Evolutionary conservation across 352 stramenopile species (phyloP).

Genomic region (Globisporangium irregulare): DNA sequence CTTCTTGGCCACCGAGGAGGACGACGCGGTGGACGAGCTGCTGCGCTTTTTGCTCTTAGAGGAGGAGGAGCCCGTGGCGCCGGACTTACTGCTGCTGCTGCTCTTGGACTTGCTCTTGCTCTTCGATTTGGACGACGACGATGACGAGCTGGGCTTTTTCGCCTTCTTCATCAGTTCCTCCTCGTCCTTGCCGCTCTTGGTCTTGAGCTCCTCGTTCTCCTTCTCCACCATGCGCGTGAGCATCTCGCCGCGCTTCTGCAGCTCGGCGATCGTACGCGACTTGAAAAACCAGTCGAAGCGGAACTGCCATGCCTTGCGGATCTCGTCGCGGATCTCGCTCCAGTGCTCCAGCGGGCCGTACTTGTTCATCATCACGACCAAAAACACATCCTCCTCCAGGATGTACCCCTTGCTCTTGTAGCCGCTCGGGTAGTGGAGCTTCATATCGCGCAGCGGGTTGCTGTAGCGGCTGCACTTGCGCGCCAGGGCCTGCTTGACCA

Average conservation of each 20-base stretch:
- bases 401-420: constrained; percentile 95
- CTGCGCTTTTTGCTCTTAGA: constrained; percentile 69
- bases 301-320: constrained; percentile 97
- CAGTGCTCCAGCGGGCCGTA: constrained; percentile 96
- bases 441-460: constrained; percentile 89
- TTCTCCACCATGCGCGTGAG: constrained; percentile 95
- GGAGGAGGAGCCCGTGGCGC: constrained; percentile 12
- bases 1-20: constrained; percentile 62
- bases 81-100: constrained; percentile 36
- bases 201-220: constrained; percentile 90
- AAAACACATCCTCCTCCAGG: constrained; percentile 97
- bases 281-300: constrained; percentile 99
- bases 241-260: constrained; percentile 96
- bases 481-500: constrained; percentile 95
- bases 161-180: constrained; percentile 80
- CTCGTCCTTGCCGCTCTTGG: constrained; percentile 66
- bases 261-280: constrained; percentile 94
- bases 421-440: constrained; percentile 81
- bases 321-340: constrained; percentile 97
- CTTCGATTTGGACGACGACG: constrained; percentile 57
- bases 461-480: constrained; percentile 95
- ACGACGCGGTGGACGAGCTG: constrained; percentile 33
- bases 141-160: constrained; percentile 57
- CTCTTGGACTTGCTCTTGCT: constrained; percentile 55
- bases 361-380: constrained; percentile 99